Conservation (phyloP, 2,329 filamentous ascomycete species). For the Purpureocillium lavendulum region DNA sequence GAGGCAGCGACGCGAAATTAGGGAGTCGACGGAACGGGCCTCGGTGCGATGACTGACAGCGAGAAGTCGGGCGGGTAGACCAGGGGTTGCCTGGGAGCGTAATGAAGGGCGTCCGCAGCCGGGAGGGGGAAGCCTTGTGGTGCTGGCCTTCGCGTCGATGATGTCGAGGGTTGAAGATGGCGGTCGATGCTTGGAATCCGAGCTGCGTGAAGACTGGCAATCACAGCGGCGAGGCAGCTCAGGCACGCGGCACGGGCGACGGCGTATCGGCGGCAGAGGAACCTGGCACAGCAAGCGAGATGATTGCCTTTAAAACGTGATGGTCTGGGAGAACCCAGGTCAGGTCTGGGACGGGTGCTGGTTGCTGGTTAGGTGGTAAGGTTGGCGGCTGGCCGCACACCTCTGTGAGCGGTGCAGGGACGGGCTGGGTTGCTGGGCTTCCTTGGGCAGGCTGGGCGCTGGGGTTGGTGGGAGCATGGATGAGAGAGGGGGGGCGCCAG, state of each 20-base stretch:
- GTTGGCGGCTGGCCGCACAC: no score
- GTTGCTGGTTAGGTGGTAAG: slow-evolving; percentile 6
- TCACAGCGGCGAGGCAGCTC: slow-evolving; percentile 6
- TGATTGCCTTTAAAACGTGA: slow-evolving; percentile 38
- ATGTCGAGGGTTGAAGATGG: slow-evolving; percentile 4
- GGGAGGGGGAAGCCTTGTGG: background rate
- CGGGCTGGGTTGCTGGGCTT: no score
- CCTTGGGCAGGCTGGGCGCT: no score
- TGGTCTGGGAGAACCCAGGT: slow-evolving; percentile 24
- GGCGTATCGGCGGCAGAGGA: slow-evolving; percentile 37
- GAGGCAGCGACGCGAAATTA: slow-evolving; percentile 4
- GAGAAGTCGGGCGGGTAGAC: slow-evolving; percentile 2
- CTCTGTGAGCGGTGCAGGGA: no score
- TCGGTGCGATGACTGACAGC: slow-evolving; percentile 1
- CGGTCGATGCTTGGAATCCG: no score
- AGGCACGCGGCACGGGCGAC: slow-evolving; percentile 12
- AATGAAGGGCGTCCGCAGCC: slow-evolving; percentile 6
- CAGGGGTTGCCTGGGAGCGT: slow-evolving; percentile 1
- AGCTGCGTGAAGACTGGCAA: slow-evolving; percentile 2
- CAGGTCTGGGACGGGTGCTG: slow-evolving; percentile 19
- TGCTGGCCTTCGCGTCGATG: slow-evolving; percentile 1
- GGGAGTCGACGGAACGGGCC: slow-evolving; percentile 1
- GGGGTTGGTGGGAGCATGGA: no score
- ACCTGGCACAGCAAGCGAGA: slow-evolving; percentile 42
- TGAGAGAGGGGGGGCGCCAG: no score